phyloP scores from a whole-genome alignment of 257 asterid genomes.

The Striga asiatica region DNA sequence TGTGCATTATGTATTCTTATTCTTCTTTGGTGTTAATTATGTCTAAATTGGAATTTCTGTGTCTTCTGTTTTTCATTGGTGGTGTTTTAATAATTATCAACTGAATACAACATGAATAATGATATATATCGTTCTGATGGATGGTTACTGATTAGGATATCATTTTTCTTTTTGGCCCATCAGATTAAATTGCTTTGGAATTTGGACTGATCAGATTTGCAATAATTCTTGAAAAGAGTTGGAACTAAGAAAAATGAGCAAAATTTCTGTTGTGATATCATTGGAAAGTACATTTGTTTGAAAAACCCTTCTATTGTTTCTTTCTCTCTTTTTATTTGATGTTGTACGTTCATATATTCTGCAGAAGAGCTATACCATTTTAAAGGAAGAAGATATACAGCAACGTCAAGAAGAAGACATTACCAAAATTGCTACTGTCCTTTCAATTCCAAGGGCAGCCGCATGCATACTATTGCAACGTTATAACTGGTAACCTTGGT shows the following conservation, averaged over 20 bases:
- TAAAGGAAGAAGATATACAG: slow-evolving; percentile 71
- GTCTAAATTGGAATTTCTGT: neutral
- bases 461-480: slow-evolving; percentile 72
- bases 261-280: neutral
- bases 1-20: neutral
- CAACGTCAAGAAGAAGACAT: slow-evolving; percentile 71
- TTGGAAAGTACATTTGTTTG: slow-evolving; percentile 3
- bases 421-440: slow-evolving; percentile 57
- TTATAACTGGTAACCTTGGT: slow-evolving; percentile 55
- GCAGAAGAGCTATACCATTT: slow-evolving; percentile 64
- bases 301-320: neutral
- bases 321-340: neutral
- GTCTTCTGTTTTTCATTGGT: neutral
- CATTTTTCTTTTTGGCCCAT: slow-evolving; percentile 6
- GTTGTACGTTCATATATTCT: slow-evolving; percentile 10
- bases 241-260: neutral
- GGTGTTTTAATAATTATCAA: neutral
- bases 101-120: neutral
- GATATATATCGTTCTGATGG: neutral
- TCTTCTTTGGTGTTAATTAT: neutral
- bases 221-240: neutral
- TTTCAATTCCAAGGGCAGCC: slow-evolving; percentile 64
- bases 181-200: slow-evolving; percentile 6
- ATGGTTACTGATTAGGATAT: neutral
- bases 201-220: neutral